These are phyloP conservation scores for Mortierella alpina DNA, from an alignment of 192 early-diverging fungal species.

Conservation along the genomic window DNA sequence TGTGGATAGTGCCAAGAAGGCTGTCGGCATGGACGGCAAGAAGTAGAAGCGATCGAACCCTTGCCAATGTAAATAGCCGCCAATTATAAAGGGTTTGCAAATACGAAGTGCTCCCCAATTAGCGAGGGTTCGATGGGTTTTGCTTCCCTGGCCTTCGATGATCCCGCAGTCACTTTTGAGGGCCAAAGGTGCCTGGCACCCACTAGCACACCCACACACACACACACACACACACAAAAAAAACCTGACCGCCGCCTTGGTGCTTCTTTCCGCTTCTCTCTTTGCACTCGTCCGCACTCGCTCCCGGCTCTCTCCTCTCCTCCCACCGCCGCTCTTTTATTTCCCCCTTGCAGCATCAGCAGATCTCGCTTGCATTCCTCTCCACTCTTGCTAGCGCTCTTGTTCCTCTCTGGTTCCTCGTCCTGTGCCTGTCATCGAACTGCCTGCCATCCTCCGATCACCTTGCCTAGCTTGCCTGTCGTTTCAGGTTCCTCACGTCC, in stretches of 20 bases:
- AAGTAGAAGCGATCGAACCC: background rate
- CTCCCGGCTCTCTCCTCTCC: too few relatives aligned
- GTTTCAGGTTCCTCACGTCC: background rate
- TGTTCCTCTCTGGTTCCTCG: background rate
- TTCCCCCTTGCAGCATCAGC: too few relatives aligned
- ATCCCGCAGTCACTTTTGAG: constrained; percentile 5
- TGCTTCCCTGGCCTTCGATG: constrained; percentile 3
- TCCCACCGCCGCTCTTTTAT: too few relatives aligned
- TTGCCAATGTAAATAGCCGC: background rate
- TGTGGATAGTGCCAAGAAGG: constrained; percentile 35
- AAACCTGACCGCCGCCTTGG: background rate
- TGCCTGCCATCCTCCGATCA: background rate
- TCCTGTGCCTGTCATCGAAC: background rate
- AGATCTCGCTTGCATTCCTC: background rate
- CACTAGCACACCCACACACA: too few relatives aligned
- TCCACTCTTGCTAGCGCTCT: constrained; percentile 5
- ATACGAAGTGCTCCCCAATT: background rate
- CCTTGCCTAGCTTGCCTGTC: background rate
- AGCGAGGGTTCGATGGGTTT: background rate
- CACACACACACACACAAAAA: too few relatives aligned
- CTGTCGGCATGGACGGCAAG: constrained; percentile 28
- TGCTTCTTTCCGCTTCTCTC: too few relatives aligned
- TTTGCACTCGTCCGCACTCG: too few relatives aligned
- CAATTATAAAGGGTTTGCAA: background rate
- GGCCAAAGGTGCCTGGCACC: background rate